Evolutionary conservation across 306 rosid species (phyloP).

Genomic region (cucumber (Cucumis sativus)): Cucumber_9930_V3 NC_026660.2:3110501-3111000

Average conservation of each 20-base stretch:
- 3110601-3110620: not conserved
- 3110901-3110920: conserved; percentile 77
- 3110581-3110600: not conserved
- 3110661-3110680: conserved; percentile 97
- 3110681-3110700: conserved; percentile 99
- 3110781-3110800: not conserved
- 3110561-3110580: not conserved
- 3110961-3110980: conserved; percentile 17
- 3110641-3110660: conserved; percentile 66
- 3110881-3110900: conserved; percentile 57
- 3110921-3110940: conserved; percentile 94
- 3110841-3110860: conserved; percentile 65
- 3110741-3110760: not conserved
- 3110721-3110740: conserved; percentile 79
- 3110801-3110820: not conserved
- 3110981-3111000: conserved; percentile 2
- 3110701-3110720: conserved; percentile 93
- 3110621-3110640: not conserved
- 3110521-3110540: not conserved
- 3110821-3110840: conserved; percentile 57
- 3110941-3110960: conserved; percentile 99
- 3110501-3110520: not conserved
- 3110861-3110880: conserved; percentile 70
- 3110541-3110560: not conserved
- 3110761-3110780: not conserved